Evolutionary conservation across 1,284 basidiomycete species (phyloP), one percentile per base, ranked within the genome.

Genomic region (Sphaerobolus stellatus): DNA sequence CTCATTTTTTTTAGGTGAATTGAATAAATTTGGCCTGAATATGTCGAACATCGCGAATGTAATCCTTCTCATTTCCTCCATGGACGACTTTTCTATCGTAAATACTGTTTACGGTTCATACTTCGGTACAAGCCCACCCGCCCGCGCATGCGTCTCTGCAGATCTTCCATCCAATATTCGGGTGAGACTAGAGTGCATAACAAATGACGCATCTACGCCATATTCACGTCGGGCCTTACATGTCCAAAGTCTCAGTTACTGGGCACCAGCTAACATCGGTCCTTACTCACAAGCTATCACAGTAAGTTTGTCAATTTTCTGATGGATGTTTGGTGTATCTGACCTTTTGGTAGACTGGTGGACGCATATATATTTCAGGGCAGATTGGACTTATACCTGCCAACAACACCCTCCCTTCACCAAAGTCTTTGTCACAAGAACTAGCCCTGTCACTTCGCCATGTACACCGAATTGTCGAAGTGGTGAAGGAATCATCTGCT

Each of bases 181-280:
- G 1, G 73, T 95, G 28, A 75, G 79, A 48, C 69, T 97, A n/a
- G 92, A 95, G 58, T 89, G 87, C 57, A 70, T 90, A 9, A 91
- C 92, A 1, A 88, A 79, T 62, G 66, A 72, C 20, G 78, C 76
- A 59, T 62, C 48, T 27, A 64, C 58, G 7, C 52, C 67, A 3
- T 43, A 62, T 8, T 77, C 83, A 28, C 77, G 94, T 30, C 82
- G 82, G 51, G 86, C 90, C 0, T 75, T 99, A 31, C 97, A 99
- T 66, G 95, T 99, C 0, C 97, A 99, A 71, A 83, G 93, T 14
- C 69, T 96, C 51, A 96, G 93, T 67, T 98, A 98, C 68, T 99
- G 97, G 97, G 96, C 96, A 16, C 94, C 97, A 8, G 96, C 97
- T 2, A 99, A 98, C 68, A 99, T 99, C 54, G 97, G 97, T 0